These are phyloP conservation scores for Sarocladium kiliense DNA, from an alignment of 2,329 filamentous ascomycete species.

Conservation along the genomic window DNA sequence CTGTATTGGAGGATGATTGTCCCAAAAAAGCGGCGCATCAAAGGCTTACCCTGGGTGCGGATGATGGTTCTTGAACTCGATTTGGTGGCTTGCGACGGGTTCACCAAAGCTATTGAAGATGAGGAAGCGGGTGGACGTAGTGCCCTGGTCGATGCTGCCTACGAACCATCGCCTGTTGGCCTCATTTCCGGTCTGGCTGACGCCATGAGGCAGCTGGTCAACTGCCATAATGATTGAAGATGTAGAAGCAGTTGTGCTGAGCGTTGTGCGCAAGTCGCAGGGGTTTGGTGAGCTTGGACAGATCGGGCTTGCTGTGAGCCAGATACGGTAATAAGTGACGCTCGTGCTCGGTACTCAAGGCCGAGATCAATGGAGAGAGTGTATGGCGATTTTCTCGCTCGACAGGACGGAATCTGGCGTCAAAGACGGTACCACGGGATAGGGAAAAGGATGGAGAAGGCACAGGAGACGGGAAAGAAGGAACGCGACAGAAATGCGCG, in stretches of 20 bases:
- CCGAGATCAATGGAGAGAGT: neutral
- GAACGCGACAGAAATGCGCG: neutral
- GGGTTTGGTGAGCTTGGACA: conserved; percentile 1
- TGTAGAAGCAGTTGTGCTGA: neutral
- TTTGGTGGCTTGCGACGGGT: conserved; percentile 67
- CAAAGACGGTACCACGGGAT: conserved; percentile 3
- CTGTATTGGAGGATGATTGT: neutral
- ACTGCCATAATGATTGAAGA: neutral
- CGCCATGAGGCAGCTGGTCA: conserved; percentile 22
- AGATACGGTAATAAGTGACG: conserved; percentile 1
- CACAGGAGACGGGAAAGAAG: neutral
- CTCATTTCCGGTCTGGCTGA: conserved; percentile 26
- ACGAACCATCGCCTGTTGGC: conserved; percentile 53
- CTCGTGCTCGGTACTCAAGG: neutral
- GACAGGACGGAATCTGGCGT: neutral
- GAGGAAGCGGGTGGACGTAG: conserved; percentile 73
- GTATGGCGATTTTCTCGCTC: neutral
- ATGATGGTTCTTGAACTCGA: conserved; percentile 71
- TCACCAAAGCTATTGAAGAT: conserved; percentile 80
- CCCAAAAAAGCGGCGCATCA: too few species aligned
- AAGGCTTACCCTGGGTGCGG: conserved; percentile 63
- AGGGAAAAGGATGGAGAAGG: neutral
- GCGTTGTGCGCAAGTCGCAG: neutral
- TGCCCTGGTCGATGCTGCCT: conserved; percentile 76
- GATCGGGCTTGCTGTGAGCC: neutral